These are phyloP conservation scores for Chenopodium album DNA, from an alignment of 148 eudicot genomes.

Conservation along the genomic window DNA sequence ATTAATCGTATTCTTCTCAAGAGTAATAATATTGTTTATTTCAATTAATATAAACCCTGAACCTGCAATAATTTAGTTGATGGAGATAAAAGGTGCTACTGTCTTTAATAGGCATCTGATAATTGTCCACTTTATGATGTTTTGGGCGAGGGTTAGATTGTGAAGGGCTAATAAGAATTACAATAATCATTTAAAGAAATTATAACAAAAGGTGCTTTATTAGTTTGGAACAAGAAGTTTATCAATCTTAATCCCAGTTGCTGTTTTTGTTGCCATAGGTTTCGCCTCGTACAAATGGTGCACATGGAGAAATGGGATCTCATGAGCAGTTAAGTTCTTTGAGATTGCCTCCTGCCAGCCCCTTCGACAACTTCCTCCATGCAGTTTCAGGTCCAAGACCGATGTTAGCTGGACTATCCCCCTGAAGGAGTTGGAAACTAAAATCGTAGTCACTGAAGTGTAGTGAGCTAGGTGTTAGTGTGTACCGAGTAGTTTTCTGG, in stretches of 20 bases:
- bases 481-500: constrained; percentile 7
- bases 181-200: neutral
- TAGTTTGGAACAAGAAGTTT: neutral
- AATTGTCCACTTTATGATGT: neutral
- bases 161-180: neutral
- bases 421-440: constrained; percentile 13
- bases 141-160: neutral
- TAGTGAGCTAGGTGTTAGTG: neutral
- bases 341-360: constrained; percentile 93
- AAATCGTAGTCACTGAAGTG: neutral
- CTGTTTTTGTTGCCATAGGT: constrained; percentile 33
- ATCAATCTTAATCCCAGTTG: neutral
- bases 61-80: neutral
- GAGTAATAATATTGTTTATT: neutral
- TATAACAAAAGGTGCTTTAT: neutral
- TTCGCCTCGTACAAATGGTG: constrained; percentile 29
- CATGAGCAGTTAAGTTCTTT: constrained; percentile 50
- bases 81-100: neutral
- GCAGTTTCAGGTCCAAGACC: constrained; percentile 49
- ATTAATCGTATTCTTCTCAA: neutral
- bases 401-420: constrained; percentile 20
- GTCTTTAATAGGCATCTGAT: neutral
- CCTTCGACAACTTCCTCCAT: constrained; percentile 89
- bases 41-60: neutral
- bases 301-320: constrained; percentile 24